Evolutionary conservation across 495 filamentous ascomycete genomes (phyloP).

Genomic region (Lindgomyces ingoldianus): DNA sequence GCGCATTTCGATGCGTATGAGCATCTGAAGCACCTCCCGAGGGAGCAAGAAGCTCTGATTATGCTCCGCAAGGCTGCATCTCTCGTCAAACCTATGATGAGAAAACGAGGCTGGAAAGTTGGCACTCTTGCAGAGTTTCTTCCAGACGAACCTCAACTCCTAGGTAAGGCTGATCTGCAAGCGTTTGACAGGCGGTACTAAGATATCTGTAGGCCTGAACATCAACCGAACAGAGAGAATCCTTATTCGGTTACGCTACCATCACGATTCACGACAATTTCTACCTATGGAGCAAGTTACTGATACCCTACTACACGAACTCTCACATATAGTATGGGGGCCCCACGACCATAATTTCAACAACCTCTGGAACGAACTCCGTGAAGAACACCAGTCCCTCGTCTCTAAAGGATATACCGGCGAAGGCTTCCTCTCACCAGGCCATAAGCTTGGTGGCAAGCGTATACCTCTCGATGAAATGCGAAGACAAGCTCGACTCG

Average conservation of each 20-base stretch:
- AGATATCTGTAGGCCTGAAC: conserved; percentile 62
- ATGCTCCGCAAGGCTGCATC: conserved; percentile 81
- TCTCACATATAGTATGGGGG: conserved; percentile 82
- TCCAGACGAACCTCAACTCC: conserved; percentile 69
- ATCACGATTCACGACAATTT: conserved; percentile 74
- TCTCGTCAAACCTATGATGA: conserved; percentile 93
- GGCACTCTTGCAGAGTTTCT: conserved; percentile 82
- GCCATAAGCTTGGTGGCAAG: conserved; percentile 70
- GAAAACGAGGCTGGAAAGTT: conserved; percentile 78
- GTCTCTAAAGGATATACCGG: conserved; percentile 83
- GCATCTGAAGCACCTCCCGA: conserved; percentile 71
- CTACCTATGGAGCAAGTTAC: conserved; percentile 75
- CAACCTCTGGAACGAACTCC: conserved; percentile 81
- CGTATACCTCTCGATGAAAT: conserved; percentile 73
- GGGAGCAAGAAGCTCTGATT: conserved; percentile 78
- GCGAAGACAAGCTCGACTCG: conserved; percentile 68
- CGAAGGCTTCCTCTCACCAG: conserved; percentile 80
- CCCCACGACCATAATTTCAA: conserved; percentile 84
- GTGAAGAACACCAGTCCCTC: conserved; percentile 78
- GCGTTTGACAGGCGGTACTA: not conserved
- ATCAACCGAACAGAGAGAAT: conserved; percentile 74
- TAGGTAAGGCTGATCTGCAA: conserved; percentile 55
- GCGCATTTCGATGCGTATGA: conserved; percentile 73
- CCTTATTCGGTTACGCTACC: conserved; percentile 78
- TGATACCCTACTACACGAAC: conserved; percentile 94